Evolutionary conservation across 106 monocot genomes (phyloP).

Genomic region (Dioscorea dumetorum): DNA sequence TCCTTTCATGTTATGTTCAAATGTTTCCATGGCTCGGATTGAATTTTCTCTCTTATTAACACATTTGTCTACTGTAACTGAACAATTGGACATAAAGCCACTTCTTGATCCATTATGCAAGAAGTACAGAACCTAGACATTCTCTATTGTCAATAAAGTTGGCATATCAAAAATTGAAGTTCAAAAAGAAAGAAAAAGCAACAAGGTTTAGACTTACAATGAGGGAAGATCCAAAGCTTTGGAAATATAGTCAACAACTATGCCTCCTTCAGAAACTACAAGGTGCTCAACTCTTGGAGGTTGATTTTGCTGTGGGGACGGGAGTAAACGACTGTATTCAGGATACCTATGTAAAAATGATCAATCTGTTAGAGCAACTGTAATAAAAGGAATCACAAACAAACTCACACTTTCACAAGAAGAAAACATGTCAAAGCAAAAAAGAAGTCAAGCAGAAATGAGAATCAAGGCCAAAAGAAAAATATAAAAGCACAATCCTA

Average conservation of each 20-base stretch:
- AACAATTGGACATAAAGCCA: not conserved
- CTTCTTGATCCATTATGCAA: not conserved
- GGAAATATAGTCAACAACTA: conserved; percentile 65
- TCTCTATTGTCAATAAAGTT: not conserved
- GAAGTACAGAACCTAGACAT: not conserved
- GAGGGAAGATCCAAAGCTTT: conserved; percentile 76
- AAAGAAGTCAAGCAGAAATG: too few relatives aligned
- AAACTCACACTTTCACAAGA: too few relatives aligned
- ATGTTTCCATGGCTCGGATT: too few relatives aligned
- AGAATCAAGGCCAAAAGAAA: too few relatives aligned
- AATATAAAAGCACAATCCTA: too few relatives aligned
- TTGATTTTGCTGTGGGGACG: conserved; percentile 57
- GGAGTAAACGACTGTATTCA: conserved; percentile 68
- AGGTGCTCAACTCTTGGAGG: conserved; percentile 85
- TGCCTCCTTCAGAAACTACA: conserved; percentile 52
- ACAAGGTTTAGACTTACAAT: conserved; percentile 40
- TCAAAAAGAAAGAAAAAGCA: not conserved
- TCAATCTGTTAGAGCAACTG: too few relatives aligned
- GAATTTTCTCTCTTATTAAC: too few relatives aligned
- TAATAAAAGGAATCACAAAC: too few relatives aligned
- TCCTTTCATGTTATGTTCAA: too few relatives aligned
- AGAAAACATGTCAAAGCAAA: too few relatives aligned
- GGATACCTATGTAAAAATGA: conserved; percentile 39
- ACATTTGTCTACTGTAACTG: too few relatives aligned
- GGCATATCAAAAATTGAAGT: not conserved